phyloP scores from a whole-genome alignment of 2,329 filamentous ascomycete species.

The Ophiocordyceps robertsii region DNA sequence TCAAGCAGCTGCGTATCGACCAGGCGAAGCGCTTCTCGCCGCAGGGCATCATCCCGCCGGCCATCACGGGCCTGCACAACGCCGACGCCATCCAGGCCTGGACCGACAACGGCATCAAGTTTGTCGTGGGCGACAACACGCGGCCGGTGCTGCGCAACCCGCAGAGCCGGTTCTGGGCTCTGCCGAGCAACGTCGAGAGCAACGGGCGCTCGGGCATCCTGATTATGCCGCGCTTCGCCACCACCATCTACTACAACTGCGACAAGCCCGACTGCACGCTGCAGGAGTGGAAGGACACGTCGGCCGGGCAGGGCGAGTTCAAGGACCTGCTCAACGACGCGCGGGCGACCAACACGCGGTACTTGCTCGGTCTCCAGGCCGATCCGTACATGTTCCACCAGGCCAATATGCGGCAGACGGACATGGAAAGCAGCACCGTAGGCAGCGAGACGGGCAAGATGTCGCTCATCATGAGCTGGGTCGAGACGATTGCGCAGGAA shows the following conservation, averaged over 20 bases:
- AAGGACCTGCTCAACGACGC: conserved; percentile 35
- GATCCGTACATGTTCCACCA: conserved; percentile 51
- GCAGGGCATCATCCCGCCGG: conserved; percentile 45
- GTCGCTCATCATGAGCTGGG: conserved; percentile 44
- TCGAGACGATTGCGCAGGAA: conserved; percentile 38
- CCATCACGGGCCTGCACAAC: conserved; percentile 51
- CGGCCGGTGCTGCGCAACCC: conserved; percentile 38
- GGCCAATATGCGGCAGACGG: conserved; percentile 41
- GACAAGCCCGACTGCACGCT: conserved; percentile 41
- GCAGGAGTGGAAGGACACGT: conserved; percentile 47
- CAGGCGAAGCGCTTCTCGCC: conserved; percentile 31
- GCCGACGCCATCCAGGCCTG: conserved; percentile 47
- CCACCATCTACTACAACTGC: conserved; percentile 53
- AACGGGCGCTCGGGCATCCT: conserved; percentile 43
- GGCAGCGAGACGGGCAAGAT: conserved; percentile 31
- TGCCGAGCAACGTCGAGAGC: conserved; percentile 32
- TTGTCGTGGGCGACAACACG: conserved; percentile 52
- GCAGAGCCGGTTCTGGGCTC: conserved; percentile 39
- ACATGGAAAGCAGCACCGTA: conserved; percentile 30
- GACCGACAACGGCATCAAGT: conserved; percentile 43
- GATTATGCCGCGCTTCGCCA: conserved; percentile 46
- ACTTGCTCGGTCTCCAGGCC: conserved; percentile 40
- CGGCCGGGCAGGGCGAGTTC: conserved; percentile 38
- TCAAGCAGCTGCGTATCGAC: conserved; percentile 36
- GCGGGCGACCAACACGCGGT: conserved; percentile 37